Evolutionary conservation across 805 yeast species (phyloP), one percentile per base, ranked within the genome.

Genomic region (Cyberlindnera xishuangbannaensis): DNA sequence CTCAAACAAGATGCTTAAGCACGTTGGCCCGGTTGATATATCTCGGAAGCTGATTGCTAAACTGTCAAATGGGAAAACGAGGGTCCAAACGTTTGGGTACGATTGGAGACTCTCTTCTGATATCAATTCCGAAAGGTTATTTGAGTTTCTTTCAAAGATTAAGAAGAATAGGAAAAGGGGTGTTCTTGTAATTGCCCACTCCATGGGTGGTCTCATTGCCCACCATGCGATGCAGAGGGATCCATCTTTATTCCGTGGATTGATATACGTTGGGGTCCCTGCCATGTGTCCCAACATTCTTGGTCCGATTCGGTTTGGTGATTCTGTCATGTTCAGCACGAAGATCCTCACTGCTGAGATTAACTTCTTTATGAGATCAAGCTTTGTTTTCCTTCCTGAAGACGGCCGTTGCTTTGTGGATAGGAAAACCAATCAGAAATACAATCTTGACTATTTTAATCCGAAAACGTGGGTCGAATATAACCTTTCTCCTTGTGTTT

Each of bases 121-220:
- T 26, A 54, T 76, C 5, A 60, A 68, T 14, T 62, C 83, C 10
- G 52, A 59, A 6, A 67, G 76, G 40, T 60, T 88, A n/a, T 59
- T 58, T 21, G 56, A 65, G n/a, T 66, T 65, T 30, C 54, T 84
- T 12, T 46, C 47, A 14, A 50, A 63, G 6, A 59, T 85, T 18
- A 65, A 71, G 28, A 53, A 63, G 9, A 50, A 36, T 48, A 71
- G 71, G 0, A 75, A 74, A 13, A 70, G 71, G 40, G 86, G 83
- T 10, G 69, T 78, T 0, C 59, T 80, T 17, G 75, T 88, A 1
- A 74, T 88, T 33, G 92, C 92, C 0, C 97, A 88, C 55, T 86
- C 95, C 0, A 87, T 88, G 96, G 97, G 97, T 33, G 97, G 97
- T 0, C 53, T 88, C 21, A 70, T 88, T 6, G 76, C 95, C 0